These are phyloP conservation scores for Arachnopeziza araneosa DNA, from an alignment of 2,329 filamentous ascomycete genomes.

Conservation along the genomic window DNA sequence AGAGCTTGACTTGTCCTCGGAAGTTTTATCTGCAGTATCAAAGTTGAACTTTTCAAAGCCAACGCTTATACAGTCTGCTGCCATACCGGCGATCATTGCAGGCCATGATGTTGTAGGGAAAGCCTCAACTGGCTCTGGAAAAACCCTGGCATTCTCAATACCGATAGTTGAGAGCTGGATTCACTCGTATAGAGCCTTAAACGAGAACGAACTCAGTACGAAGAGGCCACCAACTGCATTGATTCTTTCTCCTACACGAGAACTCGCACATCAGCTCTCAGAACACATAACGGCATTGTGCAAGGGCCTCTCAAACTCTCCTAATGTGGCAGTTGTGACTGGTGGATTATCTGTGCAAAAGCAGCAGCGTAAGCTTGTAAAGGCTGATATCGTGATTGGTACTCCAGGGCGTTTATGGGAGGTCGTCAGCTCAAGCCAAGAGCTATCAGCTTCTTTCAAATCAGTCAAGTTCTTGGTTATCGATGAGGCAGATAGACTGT, in stretches of 20 bases:
- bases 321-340: slow-evolving; percentile 81
- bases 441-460: slow-evolving; percentile 65
- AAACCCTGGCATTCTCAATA: slow-evolving; percentile 91
- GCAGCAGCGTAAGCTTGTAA: slow-evolving; percentile 76
- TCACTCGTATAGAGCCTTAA: slow-evolving; percentile 38
- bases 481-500: slow-evolving; percentile 87
- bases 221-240: slow-evolving; percentile 61
- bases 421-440: slow-evolving; percentile 70
- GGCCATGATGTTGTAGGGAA: slow-evolving; percentile 94
- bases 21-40: slow-evolving; percentile 67
- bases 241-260: slow-evolving; percentile 85
- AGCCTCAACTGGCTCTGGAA: slow-evolving; percentile 92
- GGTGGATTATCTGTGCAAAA: slow-evolving; percentile 93
- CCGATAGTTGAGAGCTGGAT: slow-evolving; percentile 86
- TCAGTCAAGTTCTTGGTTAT: slow-evolving; percentile 77
- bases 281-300: slow-evolving; percentile 77
- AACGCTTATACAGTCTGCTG: slow-evolving; percentile 71
- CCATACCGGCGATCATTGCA: slow-evolving; percentile 76
- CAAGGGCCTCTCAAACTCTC: slow-evolving; percentile 50
- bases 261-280: slow-evolving; percentile 86
- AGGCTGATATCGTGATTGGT: slow-evolving; percentile 87
- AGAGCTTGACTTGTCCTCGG: slow-evolving; percentile 64
- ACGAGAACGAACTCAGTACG: slow-evolving; percentile 33
- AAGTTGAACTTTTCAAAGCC: slow-evolving; percentile 76
- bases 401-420: slow-evolving; percentile 95